phyloP scores from a whole-genome alignment of 441 rosid genomes.

The Erodium moschatum region DNA sequence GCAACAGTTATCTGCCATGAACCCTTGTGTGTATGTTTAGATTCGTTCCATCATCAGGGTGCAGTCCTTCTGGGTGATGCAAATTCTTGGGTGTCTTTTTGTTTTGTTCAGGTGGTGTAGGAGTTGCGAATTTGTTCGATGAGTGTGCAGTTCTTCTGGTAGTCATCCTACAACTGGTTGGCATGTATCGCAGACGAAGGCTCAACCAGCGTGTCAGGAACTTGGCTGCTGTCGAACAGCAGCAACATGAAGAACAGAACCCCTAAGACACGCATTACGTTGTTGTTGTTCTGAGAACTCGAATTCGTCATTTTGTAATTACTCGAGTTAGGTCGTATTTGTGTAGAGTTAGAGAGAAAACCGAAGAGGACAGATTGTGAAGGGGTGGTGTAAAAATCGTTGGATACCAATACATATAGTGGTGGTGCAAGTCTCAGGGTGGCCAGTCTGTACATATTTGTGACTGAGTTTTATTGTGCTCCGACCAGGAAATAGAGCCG shows the following conservation, averaged over 20 bases:
- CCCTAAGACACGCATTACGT: neutral
- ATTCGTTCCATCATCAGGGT: neutral
- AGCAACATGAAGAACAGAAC: too few relatives aligned
- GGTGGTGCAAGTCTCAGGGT: neutral
- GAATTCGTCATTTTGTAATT: neutral
- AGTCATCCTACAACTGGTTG: slow-evolving; percentile 50
- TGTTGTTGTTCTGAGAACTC: neutral
- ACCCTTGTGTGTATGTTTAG: neutral
- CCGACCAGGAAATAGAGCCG: too few relatives aligned
- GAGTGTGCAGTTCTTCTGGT: slow-evolving; percentile 44
- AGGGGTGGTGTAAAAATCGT: neutral
- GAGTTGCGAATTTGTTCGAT: slow-evolving; percentile 50
- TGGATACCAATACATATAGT: neutral
- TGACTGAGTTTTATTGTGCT: neutral
- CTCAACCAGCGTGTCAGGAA: slow-evolving; percentile 54
- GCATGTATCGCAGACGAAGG: slow-evolving; percentile 42
- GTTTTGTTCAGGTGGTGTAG: slow-evolving; percentile 37
- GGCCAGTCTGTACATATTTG: neutral
- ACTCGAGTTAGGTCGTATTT: neutral
- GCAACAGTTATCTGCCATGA: too few relatives aligned
- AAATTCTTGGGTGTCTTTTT: slow-evolving; percentile 4
- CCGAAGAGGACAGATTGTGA: neutral
- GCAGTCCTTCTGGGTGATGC: neutral
- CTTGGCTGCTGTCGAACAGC: slow-evolving; percentile 29
- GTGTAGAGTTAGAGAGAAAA: neutral